Base-by-base conservation (phyloP, 208 protist species). In the Crithidia brevicula region DNA sequence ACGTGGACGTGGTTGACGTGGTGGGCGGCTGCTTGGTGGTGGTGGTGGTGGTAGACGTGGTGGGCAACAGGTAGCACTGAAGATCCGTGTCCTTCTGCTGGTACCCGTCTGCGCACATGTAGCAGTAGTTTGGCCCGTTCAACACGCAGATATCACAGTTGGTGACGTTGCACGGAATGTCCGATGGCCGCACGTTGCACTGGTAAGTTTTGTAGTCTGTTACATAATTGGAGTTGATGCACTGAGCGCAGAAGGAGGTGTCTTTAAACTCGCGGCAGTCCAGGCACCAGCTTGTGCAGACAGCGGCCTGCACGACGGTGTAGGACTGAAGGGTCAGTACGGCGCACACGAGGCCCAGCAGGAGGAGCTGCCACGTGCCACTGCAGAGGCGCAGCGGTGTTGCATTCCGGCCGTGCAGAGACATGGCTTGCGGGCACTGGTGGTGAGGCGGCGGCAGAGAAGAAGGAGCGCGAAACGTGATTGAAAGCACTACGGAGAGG, bases 121-220 rank as follows among this genome's bases (percentile, higher is more conserved):
- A 58, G 52, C 52, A 58, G 16, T 58, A 58, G 13, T 40, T 58
- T 7, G 52, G 52, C 6, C 52, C 52, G 52, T 58, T 58, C 52
- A 58, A 20, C 30, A 27, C 33, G 23, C 52, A 58, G 6, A 25
- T 28, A 3, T 38, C 23, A 20, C 52, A 58, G 25, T 58, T 28
- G 4, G 52, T 5, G 7, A 58, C 52, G n/a, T 13, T 43, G 25
- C 52, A 58, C 3, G 52, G 52, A 2, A 58, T 30, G 52, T 33
- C n/a, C 33, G 52, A 40, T 7, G 52, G 52, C 23, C 52, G 9
- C 16, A 58, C 33, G 33, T 58, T 58, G 52, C 52, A 58, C 33
- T 58, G 52, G 2, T 15, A 33, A 5, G 52, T 58, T 28, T 33
- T 43, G 52, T 58, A 58, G 33, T 58, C 52, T 7, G 52, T 58